phyloP scores from a whole-genome alignment of 371 early-diverging fungal species.

The Actinomucor elegans region DNA sequence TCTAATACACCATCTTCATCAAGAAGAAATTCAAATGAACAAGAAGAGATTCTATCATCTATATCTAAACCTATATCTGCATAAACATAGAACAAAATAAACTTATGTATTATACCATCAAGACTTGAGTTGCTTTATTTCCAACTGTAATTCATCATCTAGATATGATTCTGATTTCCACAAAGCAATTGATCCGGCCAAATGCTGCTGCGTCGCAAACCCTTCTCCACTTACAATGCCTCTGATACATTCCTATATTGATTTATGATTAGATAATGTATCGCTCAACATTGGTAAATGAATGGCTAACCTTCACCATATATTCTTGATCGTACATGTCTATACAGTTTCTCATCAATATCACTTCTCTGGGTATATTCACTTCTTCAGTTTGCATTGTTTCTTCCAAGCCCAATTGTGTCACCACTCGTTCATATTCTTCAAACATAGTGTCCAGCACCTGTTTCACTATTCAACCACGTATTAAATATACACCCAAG shows the following conservation, averaged over 20 bases:
- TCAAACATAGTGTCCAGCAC: slow-evolving; percentile 22
- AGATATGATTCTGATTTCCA: slow-evolving; percentile 34
- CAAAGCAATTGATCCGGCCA: slow-evolving; percentile 28
- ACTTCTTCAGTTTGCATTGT: not conserved
- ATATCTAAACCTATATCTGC: not conserved
- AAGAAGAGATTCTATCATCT: not conserved
- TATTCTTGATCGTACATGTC: slow-evolving; percentile 35
- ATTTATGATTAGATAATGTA: not conserved
- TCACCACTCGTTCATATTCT: slow-evolving; percentile 9
- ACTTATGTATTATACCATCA: not conserved
- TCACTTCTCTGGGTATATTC: slow-evolving; percentile 14
- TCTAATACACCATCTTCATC: not conserved
- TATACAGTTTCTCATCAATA: slow-evolving; percentile 13
- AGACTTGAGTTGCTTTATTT: slow-evolving; percentile 14
- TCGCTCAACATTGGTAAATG: not conserved
- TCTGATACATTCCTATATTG: slow-evolving; percentile 23
- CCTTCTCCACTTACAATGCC: slow-evolving; percentile 18
- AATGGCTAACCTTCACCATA: slow-evolving; percentile 23
- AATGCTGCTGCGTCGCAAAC: slow-evolving; percentile 30
- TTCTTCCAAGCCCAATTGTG: slow-evolving; percentile 8
- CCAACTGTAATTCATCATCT: slow-evolving; percentile 21
- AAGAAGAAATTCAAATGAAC: not conserved
- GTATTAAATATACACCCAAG: not conserved
- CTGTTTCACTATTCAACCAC: slow-evolving; percentile 5
- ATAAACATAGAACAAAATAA: not conserved